Evolutionary conservation across 1,284 basidiomycete genomes (phyloP).

Genomic region (Bondarzewia mesenterica): DNA sequence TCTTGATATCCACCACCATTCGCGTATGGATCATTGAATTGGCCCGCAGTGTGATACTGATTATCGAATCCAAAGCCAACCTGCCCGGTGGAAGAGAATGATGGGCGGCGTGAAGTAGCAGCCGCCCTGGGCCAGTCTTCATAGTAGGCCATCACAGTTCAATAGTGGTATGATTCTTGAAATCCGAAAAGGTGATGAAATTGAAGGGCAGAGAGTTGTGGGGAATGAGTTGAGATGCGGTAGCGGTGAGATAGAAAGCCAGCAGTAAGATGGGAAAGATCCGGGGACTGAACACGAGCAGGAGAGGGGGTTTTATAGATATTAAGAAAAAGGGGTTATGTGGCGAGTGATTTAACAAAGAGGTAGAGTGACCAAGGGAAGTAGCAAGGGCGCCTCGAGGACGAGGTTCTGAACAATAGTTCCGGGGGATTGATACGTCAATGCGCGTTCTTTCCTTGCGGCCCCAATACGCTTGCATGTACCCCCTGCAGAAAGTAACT

Average conservation of each 20-base stretch:
- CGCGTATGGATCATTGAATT: conserved; percentile 6
- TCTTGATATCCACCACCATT: conserved; percentile 5
- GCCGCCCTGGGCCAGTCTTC: background rate
- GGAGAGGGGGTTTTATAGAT: too few relatives aligned
- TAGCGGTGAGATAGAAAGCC: background rate
- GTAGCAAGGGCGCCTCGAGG: background rate
- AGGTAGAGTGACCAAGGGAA: background rate
- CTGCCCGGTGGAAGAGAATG: background rate
- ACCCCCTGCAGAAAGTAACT: too few relatives aligned
- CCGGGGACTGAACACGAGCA: too few relatives aligned
- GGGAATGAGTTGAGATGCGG: background rate
- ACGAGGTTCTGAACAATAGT: background rate
- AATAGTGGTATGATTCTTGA: background rate
- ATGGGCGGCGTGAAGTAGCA: background rate
- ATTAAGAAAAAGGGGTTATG: background rate
- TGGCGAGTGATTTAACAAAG: background rate
- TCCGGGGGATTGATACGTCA: background rate
- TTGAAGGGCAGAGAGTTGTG: background rate
- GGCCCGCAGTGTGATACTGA: conserved; percentile 4
- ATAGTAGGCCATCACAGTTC: background rate
- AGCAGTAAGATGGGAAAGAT: background rate
- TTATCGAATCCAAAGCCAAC: conserved; percentile 4
- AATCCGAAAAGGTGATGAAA: too few relatives aligned
- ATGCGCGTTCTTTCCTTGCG: background rate
- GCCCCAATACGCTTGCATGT: background rate